Evolutionary conservation across 345 rosid genomes (phyloP), one percentile per base, ranked within the genome.

Genomic region (Eucalyptus pumila): DNA sequence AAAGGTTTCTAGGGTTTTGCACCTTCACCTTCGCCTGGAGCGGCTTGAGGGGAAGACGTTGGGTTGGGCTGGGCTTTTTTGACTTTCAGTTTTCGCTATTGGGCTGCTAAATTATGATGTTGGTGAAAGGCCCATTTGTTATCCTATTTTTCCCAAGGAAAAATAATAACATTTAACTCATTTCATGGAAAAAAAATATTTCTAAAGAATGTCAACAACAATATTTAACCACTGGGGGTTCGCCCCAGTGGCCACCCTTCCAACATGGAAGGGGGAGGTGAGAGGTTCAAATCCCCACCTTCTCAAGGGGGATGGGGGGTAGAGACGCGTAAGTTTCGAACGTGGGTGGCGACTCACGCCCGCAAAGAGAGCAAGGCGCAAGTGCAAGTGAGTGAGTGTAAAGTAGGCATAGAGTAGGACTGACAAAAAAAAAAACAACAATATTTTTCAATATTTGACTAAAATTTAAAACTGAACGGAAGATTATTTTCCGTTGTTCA

Each of bases 401-500:
- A n/a, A n/a, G n/a, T n/a, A n/a, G n/a, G n/a, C n/a, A n/a, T n/a
- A n/a, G n/a, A n/a, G n/a, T n/a, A n/a, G n/a, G n/a, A n/a, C n/a
- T n/a, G n/a, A n/a, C n/a, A n/a, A n/a, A n/a, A n/a, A n/a, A n/a
- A n/a, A n/a, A n/a, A 0, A 24, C 30, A 11, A 24, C 2, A 12
- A 27, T 27, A 60, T 12, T 27, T 60, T 60, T 24, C 32, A 1
- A 11, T 60, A 27, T 26, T 60, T 12, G 0, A 27, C 15, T 60
- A 0, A 11, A 0, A 60, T 60, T 60, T 26, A 26, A 8, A 60
- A 26, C 2, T 26, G 67, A 26, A 3, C 1, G 15, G 14, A 60
- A 58, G 6, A 60, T 60, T 27, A 60, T 60, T 60, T 60, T 0
- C 15, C 0, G 0, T 23, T 16, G 0, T 60, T 60, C 14, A 12